phyloP scores from a whole-genome alignment of 2,329 filamentous ascomycete genomes.

The Diaporthe helianthi region DNA sequence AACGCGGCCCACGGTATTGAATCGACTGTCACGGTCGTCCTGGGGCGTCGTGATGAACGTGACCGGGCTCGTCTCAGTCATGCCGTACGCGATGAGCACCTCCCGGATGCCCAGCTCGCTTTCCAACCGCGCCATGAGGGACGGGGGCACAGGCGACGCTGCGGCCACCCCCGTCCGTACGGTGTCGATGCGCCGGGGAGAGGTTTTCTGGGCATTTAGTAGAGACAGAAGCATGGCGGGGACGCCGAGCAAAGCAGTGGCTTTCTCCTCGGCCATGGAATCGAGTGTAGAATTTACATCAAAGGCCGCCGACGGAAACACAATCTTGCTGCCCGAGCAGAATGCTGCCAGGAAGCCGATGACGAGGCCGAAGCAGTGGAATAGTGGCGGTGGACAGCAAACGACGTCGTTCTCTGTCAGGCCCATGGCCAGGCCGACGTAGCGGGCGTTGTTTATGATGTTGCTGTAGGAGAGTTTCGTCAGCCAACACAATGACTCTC shows the following conservation, averaged over 20 bases:
- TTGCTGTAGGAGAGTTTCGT: background rate
- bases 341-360: conserved; percentile 74
- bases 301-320: background rate
- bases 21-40: background rate
- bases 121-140: background rate
- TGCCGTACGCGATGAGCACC: background rate
- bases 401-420: conserved; percentile 67
- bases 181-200: background rate
- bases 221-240: background rate
- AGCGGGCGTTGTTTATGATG: background rate
- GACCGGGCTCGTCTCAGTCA: background rate
- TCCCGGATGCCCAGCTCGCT: background rate
- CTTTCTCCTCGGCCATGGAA: background rate
- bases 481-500: background rate
- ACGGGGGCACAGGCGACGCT: background rate
- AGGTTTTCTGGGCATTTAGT: background rate
- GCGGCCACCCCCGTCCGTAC: background rate
- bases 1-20: background rate
- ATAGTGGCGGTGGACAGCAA: conserved; percentile 69
- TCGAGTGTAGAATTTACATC: background rate
- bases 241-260: background rate
- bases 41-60: background rate
- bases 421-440: conserved; percentile 68
- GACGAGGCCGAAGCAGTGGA: conserved; percentile 76
- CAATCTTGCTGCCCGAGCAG: background rate